Conservation (phyloP, 2,329 filamentous ascomycete genomes). For the Aspergillus candidus region DNA sequence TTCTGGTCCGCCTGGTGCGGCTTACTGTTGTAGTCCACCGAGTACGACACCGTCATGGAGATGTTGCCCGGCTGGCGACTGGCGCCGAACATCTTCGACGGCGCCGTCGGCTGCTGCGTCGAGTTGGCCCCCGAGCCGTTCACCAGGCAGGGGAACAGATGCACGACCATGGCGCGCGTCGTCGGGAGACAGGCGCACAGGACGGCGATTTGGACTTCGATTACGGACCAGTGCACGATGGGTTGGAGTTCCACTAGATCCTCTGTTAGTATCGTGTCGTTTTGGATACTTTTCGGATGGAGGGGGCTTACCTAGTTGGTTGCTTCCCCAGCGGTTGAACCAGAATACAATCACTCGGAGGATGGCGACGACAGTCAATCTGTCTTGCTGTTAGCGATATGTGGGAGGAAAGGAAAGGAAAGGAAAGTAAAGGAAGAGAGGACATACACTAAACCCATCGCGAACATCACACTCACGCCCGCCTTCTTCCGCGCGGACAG, state of each 20-base stretch:
- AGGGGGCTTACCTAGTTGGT: constrained; percentile 10
- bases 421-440: neutral
- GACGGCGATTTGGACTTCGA: constrained; percentile 22
- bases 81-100: constrained; percentile 1
- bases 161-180: constrained; percentile 17
- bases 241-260: constrained; percentile 16
- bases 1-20: constrained; percentile 6
- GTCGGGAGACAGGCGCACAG: constrained; percentile 23
- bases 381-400: constrained; percentile 3
- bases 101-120: constrained; percentile 6
- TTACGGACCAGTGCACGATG: constrained; percentile 24
- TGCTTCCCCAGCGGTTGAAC: constrained; percentile 17
- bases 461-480: constrained; percentile 15
- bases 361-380: constrained; percentile 20
- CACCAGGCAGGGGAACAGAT: constrained; percentile 14
- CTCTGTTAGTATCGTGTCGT: neutral
- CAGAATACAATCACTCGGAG: constrained; percentile 23
- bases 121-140: constrained; percentile 9
- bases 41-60: constrained; percentile 20
- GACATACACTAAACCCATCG: constrained; percentile 14
- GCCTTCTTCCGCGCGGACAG: constrained; percentile 12
- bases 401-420: neutral
- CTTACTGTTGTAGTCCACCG: constrained; percentile 17
- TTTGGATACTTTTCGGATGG: neutral
- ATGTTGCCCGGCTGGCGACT: constrained; percentile 13